A percentile compares a stretch with the other conserved stretches of the same genome.
Evolutionary conservation across 495 filamentous ascomycete species (phyloP).

Genomic region (Haplographium delicatum): DNA sequence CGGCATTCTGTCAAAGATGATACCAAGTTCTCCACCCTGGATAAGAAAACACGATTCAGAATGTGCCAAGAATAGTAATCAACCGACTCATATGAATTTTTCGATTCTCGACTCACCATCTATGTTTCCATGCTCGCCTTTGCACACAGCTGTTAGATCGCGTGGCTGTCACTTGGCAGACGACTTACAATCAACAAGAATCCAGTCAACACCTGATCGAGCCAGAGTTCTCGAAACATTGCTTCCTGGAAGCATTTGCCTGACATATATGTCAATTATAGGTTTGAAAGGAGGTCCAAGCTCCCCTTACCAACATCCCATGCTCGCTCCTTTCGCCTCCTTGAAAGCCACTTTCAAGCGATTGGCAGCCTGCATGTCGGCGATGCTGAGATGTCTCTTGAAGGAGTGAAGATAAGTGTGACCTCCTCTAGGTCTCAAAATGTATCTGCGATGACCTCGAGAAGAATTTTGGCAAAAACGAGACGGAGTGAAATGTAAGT

Average conservation of each 20-base stretch:
- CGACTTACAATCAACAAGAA: conserved; percentile 64
- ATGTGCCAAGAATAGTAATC: too few relatives aligned
- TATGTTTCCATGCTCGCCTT: conserved; percentile 61
- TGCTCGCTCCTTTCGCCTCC: conserved; percentile 48
- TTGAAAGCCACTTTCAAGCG: conserved; percentile 54
- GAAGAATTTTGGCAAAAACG: too few relatives aligned
- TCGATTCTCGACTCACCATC: conserved; percentile 44
- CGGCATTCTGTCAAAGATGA: too few relatives aligned
- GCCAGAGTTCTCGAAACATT: conserved; percentile 67
- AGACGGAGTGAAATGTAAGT: too few relatives aligned
- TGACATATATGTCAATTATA: conserved; percentile 23
- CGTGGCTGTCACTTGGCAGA: background rate
- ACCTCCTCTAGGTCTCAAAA: too few relatives aligned
- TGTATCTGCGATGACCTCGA: too few relatives aligned
- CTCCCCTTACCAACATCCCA: conserved; percentile 42
- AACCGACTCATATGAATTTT: background rate
- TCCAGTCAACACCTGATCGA: conserved; percentile 65
- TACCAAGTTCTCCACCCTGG: too few relatives aligned
- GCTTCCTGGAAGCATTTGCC: conserved; percentile 72
- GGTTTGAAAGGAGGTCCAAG: background rate
- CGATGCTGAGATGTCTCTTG: too few relatives aligned
- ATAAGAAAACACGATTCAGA: too few relatives aligned
- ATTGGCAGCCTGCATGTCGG: conserved; percentile 58
- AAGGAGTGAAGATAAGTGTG: too few relatives aligned
- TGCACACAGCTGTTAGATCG: background rate